Conservation (phyloP, 805 yeast species). For the Kodamaea kaohsiungensis region DNA sequence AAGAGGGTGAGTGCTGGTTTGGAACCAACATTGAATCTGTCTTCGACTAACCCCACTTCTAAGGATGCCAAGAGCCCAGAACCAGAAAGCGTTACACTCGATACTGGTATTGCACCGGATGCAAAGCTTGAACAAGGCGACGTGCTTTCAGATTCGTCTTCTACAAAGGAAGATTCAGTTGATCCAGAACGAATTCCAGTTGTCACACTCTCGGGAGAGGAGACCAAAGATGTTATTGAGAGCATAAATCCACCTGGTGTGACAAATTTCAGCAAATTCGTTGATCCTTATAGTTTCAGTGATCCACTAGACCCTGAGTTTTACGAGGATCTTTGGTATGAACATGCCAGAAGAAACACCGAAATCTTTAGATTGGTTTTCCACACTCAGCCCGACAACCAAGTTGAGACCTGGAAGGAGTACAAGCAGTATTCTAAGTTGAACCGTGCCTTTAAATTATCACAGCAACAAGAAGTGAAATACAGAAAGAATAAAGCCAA, state of each 20-base stretch:
- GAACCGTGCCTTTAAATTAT: constrained; percentile 53
- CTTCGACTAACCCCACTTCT: background rate
- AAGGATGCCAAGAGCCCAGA: constrained; percentile 5
- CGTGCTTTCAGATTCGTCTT: constrained; percentile 8
- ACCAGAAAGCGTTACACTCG: constrained; percentile 7
- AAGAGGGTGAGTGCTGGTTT: constrained; percentile 39
- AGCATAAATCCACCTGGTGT: constrained; percentile 39
- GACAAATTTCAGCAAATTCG: constrained; percentile 43
- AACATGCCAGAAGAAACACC: constrained; percentile 82
- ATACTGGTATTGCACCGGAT: constrained; percentile 3
- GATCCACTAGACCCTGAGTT: constrained; percentile 87
- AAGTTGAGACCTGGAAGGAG: constrained; percentile 87
- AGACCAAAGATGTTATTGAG: constrained; percentile 41
- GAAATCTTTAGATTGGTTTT: constrained; percentile 79
- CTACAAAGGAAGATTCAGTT: constrained; percentile 18
- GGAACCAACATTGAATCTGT: constrained; percentile 11
- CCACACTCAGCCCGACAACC: constrained; percentile 93
- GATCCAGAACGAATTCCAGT: constrained; percentile 31
- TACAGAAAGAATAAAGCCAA: constrained; percentile 21
- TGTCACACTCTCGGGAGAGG: constrained; percentile 44
- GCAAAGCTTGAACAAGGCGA: constrained; percentile 4
- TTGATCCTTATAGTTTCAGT: constrained; percentile 86
- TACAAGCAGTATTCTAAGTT: constrained; percentile 71
- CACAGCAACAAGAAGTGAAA: constrained; percentile 39
- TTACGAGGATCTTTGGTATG: constrained; percentile 83